Conservation (phyloP, 208 protist species). For the Strigomonas galati region DNA sequence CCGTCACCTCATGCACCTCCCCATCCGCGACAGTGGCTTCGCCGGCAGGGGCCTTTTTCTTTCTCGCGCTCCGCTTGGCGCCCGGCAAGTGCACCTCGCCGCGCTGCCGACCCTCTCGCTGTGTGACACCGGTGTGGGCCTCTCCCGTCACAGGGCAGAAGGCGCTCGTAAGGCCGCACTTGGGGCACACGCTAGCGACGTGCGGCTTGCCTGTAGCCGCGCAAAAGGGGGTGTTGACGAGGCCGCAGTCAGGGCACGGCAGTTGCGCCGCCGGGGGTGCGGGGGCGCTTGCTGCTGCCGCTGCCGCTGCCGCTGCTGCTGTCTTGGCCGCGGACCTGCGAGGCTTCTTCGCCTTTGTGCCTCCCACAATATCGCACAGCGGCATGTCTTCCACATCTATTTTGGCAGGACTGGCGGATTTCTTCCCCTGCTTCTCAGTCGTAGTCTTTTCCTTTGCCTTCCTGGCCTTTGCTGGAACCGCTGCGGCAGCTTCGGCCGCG, state of each 20-base stretch:
- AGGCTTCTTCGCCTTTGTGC: neutral
- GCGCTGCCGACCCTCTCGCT: constrained; percentile 30
- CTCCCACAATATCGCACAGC: neutral
- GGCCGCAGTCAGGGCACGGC: constrained; percentile 56
- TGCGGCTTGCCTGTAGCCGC: constrained; percentile 49
- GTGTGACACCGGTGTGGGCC: constrained; percentile 32
- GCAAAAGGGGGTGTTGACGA: constrained; percentile 53
- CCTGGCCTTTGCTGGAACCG: neutral
- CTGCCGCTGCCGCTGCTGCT: neutral
- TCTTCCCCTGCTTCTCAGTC: too few species aligned
- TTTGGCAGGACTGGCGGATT: too few species aligned
- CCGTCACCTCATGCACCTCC: constrained; percentile 18
- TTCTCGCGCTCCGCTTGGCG: constrained; percentile 5
- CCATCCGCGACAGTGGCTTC: neutral
- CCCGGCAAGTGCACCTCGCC: constrained; percentile 50
- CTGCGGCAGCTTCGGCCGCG: constrained; percentile 1
- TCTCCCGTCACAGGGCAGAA: constrained; percentile 72
- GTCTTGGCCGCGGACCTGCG: constrained; percentile 7
- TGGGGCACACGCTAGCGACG: constrained; percentile 27
- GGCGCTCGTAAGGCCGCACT: constrained; percentile 44
- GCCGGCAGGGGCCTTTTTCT: neutral
- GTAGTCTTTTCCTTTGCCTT: too few species aligned
- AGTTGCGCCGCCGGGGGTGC: neutral
- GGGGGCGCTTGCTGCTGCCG: neutral
- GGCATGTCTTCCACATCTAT: too few species aligned